Conservation (phyloP, 306 rosid genomes). For the Glycine soja region DNA sequence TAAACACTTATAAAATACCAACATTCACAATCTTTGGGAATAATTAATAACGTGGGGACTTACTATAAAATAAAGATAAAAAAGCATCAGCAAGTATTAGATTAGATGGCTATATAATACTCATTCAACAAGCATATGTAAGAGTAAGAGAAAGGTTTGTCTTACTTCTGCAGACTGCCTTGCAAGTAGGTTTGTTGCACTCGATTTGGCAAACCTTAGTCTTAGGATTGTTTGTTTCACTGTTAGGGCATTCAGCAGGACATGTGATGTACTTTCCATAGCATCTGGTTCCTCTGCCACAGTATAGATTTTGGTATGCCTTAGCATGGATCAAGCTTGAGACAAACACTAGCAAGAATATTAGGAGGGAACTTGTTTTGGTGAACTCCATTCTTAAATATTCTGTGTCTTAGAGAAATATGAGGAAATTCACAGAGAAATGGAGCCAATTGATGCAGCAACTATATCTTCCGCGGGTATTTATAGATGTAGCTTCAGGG, state of each 20-base stretch:
- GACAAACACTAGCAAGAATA: constrained; percentile 16
- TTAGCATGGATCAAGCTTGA: constrained; percentile 42
- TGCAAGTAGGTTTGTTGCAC: constrained; percentile 55
- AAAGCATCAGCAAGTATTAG: not conserved
- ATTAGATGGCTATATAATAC: not conserved
- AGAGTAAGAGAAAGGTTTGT: not conserved
- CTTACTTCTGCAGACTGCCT: constrained; percentile 52
- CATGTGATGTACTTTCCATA: constrained; percentile 32
- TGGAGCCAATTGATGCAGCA: constrained; percentile 30
- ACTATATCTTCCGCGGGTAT: not conserved
- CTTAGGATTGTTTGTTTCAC: constrained; percentile 43
- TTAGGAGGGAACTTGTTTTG: constrained; percentile 37
- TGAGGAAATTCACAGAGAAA: not conserved
- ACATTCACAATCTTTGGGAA: not conserved
- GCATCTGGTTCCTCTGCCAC: constrained; percentile 34
- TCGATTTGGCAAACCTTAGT: constrained; percentile 57
- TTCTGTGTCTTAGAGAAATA: not conserved
- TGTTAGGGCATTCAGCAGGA: constrained; percentile 45
- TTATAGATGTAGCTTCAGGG: constrained; percentile 37
- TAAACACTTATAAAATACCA: too few species aligned
- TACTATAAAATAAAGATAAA: not conserved
- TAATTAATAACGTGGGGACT: not conserved
- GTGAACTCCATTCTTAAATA: constrained; percentile 32
- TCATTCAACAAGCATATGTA: not conserved
- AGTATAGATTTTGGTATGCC: constrained; percentile 17